Evolutionary conservation across 768 basidiomycete species (phyloP).

Genomic region (Candolleomyces efflorescens): DNA sequence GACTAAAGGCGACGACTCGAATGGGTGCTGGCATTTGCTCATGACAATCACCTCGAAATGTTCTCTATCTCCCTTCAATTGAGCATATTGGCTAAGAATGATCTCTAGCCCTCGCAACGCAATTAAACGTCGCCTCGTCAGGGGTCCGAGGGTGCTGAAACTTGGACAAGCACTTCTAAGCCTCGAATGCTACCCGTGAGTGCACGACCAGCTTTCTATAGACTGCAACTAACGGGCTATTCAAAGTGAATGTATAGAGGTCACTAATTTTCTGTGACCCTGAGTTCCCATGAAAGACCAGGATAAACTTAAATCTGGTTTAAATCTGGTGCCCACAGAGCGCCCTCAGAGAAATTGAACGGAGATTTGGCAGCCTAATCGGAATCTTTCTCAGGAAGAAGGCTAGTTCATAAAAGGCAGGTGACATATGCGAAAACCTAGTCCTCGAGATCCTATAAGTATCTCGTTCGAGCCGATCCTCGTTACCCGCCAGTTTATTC

Average conservation of each 20-base stretch:
- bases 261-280: background rate
- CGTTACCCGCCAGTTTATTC: background rate
- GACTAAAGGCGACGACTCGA: background rate
- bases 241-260: background rate
- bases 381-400: conserved; percentile 5
- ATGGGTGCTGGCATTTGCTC: background rate
- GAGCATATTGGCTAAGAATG: background rate
- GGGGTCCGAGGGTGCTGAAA: background rate
- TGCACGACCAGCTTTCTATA: background rate
- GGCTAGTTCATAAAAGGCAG: background rate
- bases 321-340: conserved; percentile 1
- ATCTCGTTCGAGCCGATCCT: background rate
- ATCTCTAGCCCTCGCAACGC: background rate
- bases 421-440: conserved; percentile 4
- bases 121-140: background rate
- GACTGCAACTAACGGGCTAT: background rate
- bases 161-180: background rate
- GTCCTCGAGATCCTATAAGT: conserved; percentile 3
- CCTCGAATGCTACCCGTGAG: background rate
- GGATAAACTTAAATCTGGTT: background rate
- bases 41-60: conserved; percentile 1
- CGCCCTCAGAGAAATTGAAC: background rate
- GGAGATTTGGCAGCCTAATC: background rate
- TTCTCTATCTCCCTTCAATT: background rate
- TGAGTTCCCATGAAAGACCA: background rate